Base-by-base conservation (phyloP, 2,329 filamentous ascomycete species). In the Hirsutella rhossiliensis region DNA sequence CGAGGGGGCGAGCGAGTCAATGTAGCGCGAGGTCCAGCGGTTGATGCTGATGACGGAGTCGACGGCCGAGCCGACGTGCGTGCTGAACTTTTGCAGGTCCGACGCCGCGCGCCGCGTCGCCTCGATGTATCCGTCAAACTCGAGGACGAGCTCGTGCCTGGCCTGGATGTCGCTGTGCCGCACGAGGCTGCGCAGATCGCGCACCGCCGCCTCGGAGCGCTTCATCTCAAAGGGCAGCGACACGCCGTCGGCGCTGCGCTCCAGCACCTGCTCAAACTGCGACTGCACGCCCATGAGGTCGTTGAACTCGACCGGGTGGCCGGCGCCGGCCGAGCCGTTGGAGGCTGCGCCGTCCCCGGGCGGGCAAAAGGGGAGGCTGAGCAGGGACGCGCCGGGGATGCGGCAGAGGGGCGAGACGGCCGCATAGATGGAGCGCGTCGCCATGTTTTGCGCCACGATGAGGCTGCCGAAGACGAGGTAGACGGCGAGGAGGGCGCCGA, bases 181-280 rank as follows among this genome's bases (percentile, higher is more conserved):
- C 30, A 94, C 82, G 38, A 88, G 71, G 23, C 78, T 81, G 29
- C 82, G 77, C 20, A 92, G 64, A 53, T 89, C 85, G 36, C 85
- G 76, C 31, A 92, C 80, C 1, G 82, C 80, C 2, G 78, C 70
- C 60, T 90, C 84, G 3, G 81, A 80, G 11, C 78, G 75, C 64
- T 87, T 89, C 79, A 92, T 88, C 52, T 87, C 82, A 52, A 84
- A 69, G 0, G 85, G 85, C 3, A 92, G 64, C 1, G 77, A 78
- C 2, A 80, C 76, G 1, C 80, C 77, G 19, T 79, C 72, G 1
- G 78, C 74, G 15, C 77, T 78, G 46, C 78, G 76, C 51, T 85
- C 76, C 4, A 92, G 64, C 1, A 92, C 78, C 45, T 83, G 76
- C 60, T 88, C 84, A 45, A 94, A 87, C 27, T 80, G 73, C n/a